Base-by-base conservation (phyloP, 1,284 basidiomycete species). In the Prillingera fragicola region DNA sequence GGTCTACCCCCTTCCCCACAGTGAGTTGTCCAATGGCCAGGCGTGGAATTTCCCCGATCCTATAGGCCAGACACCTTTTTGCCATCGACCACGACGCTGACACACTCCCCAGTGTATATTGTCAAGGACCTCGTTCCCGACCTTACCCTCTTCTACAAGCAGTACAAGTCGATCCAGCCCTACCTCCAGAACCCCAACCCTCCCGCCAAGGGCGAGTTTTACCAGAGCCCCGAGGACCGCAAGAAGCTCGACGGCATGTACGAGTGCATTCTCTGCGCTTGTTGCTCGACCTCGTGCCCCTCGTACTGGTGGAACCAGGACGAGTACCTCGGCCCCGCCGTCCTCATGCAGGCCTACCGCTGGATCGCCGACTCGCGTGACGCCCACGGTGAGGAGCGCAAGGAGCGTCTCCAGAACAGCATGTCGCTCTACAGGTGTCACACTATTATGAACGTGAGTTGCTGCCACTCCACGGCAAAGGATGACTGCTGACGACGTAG, bases 281-380 rank as follows among this genome's bases (percentile, higher is more conserved):
- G 92, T 75, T 97, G 94, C 77, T 91, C 89, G 34, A 97, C 92
- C 0, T 89, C 85, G 39, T 97, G 92, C 79, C 90, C 89, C 4
- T 73, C 72, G 31, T 96, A 97, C 75, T 97, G 94, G 94, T 97
- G 94, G 94, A 97, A 97, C 76, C 88, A 94, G 75, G 91, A 98
- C 69, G 85, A 91, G 73, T 98, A 97, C 74, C 84, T 97, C 38
- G 92, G 94, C 37, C 94, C 94, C 6, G 94, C 92, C 8, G 91
- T 91, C 0, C 77, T 97, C 59, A 92, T 96, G 90, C 85, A 87
- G 63, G 86, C 87, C 0, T 91, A 91, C 73, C 79, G 92, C 60
- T 98, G 94, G 94, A 95, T 98, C 71, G 91, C 92, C 9, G 94
- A 98, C 72, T 95, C 90, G 49, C 50, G 87, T 84, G 94, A 98